Evolutionary conservation across 192 early-diverging fungal species (phyloP), one percentile per base, ranked within the genome.

Genomic region (Linnemannia zychae): DNA sequence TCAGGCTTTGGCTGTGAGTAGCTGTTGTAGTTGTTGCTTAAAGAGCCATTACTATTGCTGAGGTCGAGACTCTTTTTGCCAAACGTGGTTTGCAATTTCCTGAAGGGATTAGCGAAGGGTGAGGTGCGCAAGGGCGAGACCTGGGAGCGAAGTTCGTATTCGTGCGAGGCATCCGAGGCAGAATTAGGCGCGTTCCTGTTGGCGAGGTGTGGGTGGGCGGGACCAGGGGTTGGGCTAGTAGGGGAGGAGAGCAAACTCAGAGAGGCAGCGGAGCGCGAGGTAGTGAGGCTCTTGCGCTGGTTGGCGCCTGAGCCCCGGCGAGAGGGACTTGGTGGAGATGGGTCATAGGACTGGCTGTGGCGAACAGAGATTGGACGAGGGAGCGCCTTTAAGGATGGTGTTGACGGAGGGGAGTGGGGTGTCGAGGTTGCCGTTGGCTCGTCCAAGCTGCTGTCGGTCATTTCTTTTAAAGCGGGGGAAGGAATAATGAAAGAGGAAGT

Each of bases 51-150:
- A 28, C 60, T 72, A 49, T n/a, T 66, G 38, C 77, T 33, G 12
- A 76, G 34, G 22, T 83, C 81, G 13, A 74, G 33, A 68, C 74
- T 78, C 71, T 72, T 73, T 72, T 83, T 82, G 68, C 37, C 71
- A 60, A 84, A 78, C 0, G 82, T 46, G 73, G 38, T 84, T 53
- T 78, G 82, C 24, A 84, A 47, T 37, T 79, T 84, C 66, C 75
- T 84, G 77, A 84, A 84, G 16, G 82, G 76, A 50, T 84, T 84
- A 4, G 82, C 75, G 76, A 84, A 84, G 47, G 65, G 52, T n/a
- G 76, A 77, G 34, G 81, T 63, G 34, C 76, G 75, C 33, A 67
- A 49, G 60, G 78, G 33, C 60, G 24, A 67, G 28, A 34, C 22
- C 20, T 74, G 72, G 37, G 67, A 68, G 34, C 74, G 63, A 17